Evolutionary conservation across 805 yeast genomes (phyloP).

Genomic region (Candida boidinii): DNA sequence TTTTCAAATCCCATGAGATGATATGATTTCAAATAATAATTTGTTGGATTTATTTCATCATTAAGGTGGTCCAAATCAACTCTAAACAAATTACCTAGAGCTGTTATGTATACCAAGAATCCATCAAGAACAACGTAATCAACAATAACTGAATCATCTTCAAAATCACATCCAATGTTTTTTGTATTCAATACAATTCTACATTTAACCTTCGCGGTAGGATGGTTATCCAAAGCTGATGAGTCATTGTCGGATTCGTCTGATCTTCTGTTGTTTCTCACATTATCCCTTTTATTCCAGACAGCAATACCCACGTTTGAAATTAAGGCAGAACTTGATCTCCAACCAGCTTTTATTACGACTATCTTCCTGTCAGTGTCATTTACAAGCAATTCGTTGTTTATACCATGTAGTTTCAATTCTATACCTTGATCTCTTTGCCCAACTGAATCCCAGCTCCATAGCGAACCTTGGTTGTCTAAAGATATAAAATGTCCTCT

Average conservation of each 20-base stretch:
- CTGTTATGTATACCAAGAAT: conserved; percentile 40
- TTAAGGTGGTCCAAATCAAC: conserved; percentile 22
- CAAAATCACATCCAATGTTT: conserved; percentile 16
- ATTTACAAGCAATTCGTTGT: conserved; percentile 2
- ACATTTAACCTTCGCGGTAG: conserved; percentile 11
- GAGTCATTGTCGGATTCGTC: too few relatives aligned
- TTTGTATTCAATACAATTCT: conserved; percentile 4
- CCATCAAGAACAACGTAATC: conserved; percentile 53
- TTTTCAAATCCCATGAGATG: conserved; percentile 15
- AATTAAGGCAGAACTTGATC: conserved; percentile 40
- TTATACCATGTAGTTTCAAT: conserved; percentile 28
- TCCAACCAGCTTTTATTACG: conserved; percentile 63
- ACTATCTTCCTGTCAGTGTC: conserved; percentile 23
- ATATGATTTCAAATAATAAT: conserved; percentile 8
- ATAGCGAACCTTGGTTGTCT: conserved; percentile 38
- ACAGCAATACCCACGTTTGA: conserved; percentile 44
- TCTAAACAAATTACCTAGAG: conserved; percentile 31
- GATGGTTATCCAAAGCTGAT: neutral
- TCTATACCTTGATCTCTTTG: conserved; percentile 32
- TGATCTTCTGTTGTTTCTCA: conserved; percentile 10
- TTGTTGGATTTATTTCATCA: conserved; percentile 3
- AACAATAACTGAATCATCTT: conserved; percentile 22
- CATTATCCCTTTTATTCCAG: conserved; percentile 36
- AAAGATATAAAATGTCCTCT: conserved; percentile 56
- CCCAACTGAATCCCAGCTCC: conserved; percentile 52